Evolutionary conservation across 2,329 filamentous ascomycete species (phyloP), one percentile per base, ranked within the genome.

Genomic region (Cladosporium cucumerinum): DNA sequence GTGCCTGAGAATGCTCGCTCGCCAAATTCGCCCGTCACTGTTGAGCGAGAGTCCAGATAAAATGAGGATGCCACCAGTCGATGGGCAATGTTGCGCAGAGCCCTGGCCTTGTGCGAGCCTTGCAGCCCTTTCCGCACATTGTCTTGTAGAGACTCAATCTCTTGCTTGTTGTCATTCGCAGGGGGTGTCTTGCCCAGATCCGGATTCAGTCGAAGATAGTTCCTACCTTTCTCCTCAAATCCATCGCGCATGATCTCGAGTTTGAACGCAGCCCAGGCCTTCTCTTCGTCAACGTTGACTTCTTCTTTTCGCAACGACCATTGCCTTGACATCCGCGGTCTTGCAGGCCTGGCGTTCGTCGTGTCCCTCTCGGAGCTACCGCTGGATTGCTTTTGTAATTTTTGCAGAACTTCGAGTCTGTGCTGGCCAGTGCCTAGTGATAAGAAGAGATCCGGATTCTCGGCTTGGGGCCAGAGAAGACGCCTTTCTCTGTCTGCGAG

Each of bases 401-500:
- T 28, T 4, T 61, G 23, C 34, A 65, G 10, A 11, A 61, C 57
- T 12, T 52, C 39, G 16, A 72, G 72, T 43, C 71, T 66, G 61
- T 75, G 73, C 64, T 76, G 73, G 1, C 74, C 75, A 8, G 74
- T 75, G 2, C 75, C 75, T 0, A 77, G 68, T 1, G 74, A 76
- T 1, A 77, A 61, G 57, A 77, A 75, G 54, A 77, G 67, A 57
- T 77, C 75, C 10, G 75, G 75, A 34, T 75, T 66, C 18, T 65
- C 63, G 1, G 28, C 21, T 12, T 64, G 46, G 11, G 62, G 62
- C 62, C 62, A 64, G 21, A 77, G 72, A 3, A 76, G 69, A 21
- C 68, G 71, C 26, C 73, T 67, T 52, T 84, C 83, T 55, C 78
- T 73, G 59, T 85, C 80, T 3, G 84, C 83, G 66, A 85, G 77